A percentile compares a stretch with the other conserved stretches of the same genome.
phyloP scores from a whole-genome alignment of 1,284 basidiomycete species.

The Ganoderma leucocontextum region DNA sequence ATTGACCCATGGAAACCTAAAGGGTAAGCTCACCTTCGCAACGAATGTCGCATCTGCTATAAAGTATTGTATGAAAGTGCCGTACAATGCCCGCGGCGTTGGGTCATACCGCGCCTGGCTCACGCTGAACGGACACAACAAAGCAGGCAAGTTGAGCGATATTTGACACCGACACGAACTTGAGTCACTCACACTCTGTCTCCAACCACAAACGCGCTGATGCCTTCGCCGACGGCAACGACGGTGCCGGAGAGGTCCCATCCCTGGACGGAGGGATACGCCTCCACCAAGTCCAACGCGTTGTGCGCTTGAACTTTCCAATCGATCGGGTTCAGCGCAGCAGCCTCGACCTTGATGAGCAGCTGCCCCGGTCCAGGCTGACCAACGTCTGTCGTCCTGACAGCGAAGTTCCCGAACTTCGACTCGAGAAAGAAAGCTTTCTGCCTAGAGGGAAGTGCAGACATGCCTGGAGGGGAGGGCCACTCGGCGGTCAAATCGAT shows the following conservation, averaged over 20 bases:
- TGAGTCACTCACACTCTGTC: conserved; percentile 49
- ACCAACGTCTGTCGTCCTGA: conserved; percentile 36
- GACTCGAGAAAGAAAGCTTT: conserved; percentile 40
- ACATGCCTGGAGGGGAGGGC: background rate
- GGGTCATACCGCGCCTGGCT: background rate
- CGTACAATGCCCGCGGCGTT: background rate
- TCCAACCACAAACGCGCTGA: conserved; percentile 46
- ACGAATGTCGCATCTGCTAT: background rate
- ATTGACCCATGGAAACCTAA: background rate
- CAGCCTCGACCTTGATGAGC: conserved; percentile 50
- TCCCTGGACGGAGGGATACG: conserved; percentile 55
- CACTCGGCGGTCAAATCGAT: no score
- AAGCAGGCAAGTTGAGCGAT: background rate
- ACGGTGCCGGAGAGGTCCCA: conserved; percentile 53
- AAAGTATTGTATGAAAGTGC: background rate
- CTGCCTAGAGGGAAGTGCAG: conserved; percentile 21
- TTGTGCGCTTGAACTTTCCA: conserved; percentile 40
- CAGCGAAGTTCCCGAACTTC: conserved; percentile 34
- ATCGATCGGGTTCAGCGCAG: conserved; percentile 54
- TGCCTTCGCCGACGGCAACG: conserved; percentile 47
- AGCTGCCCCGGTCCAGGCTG: conserved; percentile 48
- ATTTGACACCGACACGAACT: background rate
- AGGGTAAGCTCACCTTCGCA: background rate
- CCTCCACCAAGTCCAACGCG: conserved; percentile 36
- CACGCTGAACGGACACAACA: background rate